These are phyloP conservation scores for Penicillium flavigenum DNA, from an alignment of 495 filamentous ascomycete species.

Conservation along the genomic window DNA sequence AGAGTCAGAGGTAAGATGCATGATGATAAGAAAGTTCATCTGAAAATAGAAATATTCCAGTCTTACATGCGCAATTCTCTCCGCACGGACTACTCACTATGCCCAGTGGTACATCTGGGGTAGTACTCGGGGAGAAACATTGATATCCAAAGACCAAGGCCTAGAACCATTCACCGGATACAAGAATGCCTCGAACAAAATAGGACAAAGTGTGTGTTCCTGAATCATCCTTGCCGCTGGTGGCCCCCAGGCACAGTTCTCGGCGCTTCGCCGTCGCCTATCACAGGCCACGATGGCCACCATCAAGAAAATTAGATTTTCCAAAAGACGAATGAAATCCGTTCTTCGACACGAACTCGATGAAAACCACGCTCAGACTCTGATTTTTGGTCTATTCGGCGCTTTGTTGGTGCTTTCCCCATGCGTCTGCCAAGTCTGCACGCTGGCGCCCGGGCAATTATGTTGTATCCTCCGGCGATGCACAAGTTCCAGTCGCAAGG, in stretches of 20 bases:
- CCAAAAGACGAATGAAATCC: slow-evolving; percentile 13
- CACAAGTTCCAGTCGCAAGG: slow-evolving; percentile 5
- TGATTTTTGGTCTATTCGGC: slow-evolving; percentile 15
- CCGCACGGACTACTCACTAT: neutral
- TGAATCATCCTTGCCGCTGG: slow-evolving; percentile 16
- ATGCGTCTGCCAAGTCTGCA: slow-evolving; percentile 28
- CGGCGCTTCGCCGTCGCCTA: slow-evolving; percentile 27
- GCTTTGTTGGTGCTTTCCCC: slow-evolving; percentile 6
- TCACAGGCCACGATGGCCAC: slow-evolving; percentile 14
- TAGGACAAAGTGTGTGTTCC: neutral
- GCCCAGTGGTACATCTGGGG: neutral
- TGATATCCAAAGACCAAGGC: neutral
- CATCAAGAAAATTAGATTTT: neutral
- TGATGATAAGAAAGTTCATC: neutral
- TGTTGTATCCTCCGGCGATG: slow-evolving; percentile 3
- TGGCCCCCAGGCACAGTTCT: slow-evolving; percentile 14
- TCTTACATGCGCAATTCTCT: neutral
- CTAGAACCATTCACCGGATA: neutral
- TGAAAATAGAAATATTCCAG: neutral
- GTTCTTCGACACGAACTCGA: neutral
- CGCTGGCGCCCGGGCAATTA: slow-evolving; percentile 19
- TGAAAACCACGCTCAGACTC: neutral
- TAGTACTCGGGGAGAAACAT: slow-evolving; percentile 3
- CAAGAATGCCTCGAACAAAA: slow-evolving; percentile 4
- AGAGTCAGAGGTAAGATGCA: neutral